These are phyloP conservation scores for Chondrus crispus DNA, from an alignment of 23 red algal species.

Conservation along the genomic window DNA sequence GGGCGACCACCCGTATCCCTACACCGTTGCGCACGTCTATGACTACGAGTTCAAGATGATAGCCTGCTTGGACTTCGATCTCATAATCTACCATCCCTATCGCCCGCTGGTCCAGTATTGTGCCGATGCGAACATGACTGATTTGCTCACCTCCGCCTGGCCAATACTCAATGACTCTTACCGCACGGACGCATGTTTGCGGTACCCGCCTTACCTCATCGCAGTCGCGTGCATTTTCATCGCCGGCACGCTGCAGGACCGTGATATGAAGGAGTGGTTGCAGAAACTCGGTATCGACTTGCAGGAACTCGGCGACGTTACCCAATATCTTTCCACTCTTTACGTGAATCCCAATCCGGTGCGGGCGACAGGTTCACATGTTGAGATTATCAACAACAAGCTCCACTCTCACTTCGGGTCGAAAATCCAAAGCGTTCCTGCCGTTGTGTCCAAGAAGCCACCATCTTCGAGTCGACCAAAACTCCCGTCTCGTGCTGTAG, in stretches of 20 bases:
- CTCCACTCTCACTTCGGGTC: slow-evolving; percentile 48
- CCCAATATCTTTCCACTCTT: slow-evolving; percentile 43
- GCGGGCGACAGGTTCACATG: slow-evolving; percentile 23
- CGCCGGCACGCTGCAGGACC: slow-evolving; percentile 61
- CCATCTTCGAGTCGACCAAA: slow-evolving; percentile 56
- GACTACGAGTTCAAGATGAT: slow-evolving; percentile 75
- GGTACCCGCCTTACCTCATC: slow-evolving; percentile 70
- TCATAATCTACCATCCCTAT: slow-evolving; percentile 77
- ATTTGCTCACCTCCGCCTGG: slow-evolving; percentile 66
- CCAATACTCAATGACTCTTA: slow-evolving; percentile 80
- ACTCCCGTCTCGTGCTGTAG: slow-evolving; percentile 4
- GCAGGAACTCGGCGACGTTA: slow-evolving; percentile 60
- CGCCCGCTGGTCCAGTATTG: slow-evolving; percentile 65
- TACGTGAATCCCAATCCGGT: slow-evolving; percentile 52
- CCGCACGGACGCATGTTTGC: slow-evolving; percentile 54
- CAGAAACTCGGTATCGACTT: slow-evolving; percentile 43
- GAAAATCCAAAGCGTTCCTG: slow-evolving; percentile 39
- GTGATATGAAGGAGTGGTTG: slow-evolving; percentile 74
- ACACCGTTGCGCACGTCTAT: slow-evolving; percentile 66
- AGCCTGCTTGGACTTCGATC: slow-evolving; percentile 72
- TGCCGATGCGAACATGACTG: slow-evolving; percentile 28
- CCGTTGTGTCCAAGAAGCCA: slow-evolving; percentile 35
- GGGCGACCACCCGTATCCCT: slow-evolving; percentile 67
- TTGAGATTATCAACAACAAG: slow-evolving; percentile 65
- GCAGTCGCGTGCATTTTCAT: slow-evolving; percentile 65